Evolutionary conservation across 1,284 basidiomycete species (phyloP), one percentile per base, ranked within the genome.

Genomic region (Marasmius oreades): DNA sequence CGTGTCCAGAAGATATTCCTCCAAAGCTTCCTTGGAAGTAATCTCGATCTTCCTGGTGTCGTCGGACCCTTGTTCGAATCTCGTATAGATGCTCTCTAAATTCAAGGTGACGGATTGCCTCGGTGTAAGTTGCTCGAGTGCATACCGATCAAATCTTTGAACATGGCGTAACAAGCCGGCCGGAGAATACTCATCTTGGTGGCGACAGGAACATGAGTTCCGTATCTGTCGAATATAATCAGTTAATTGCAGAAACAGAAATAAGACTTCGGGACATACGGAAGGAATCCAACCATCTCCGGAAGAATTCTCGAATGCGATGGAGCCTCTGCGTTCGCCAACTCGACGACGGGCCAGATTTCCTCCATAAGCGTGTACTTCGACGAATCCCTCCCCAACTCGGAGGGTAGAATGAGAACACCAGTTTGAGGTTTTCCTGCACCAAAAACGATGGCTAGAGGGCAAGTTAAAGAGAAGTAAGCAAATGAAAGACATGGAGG

Each of bases 361-460:
- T 73, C 70, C 31, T 73, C 66, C 55, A 75, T 66, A 18, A 77
- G 67, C 55, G 77, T 71, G 43, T 71, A 66, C 20, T 67, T 64
- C 10, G 72, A 66, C 44, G 75, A 66, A 37, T 72, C 69, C 31
- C 71, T 73, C 1, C 70, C 76, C 0, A 71, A 62, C 12, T 79
- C 78, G 0, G 81, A 78, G 0, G 81, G 81, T n/a, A 84, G 70
- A 55, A 86, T 76, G 11, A 86, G 69, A 3, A 74, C 78, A 4
- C 84, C 85, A 5, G 77, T 72, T 57, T 81, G 79, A 4, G 81
- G 74, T 43, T 77, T 70, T 5, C 73, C 78, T 18, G 78, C 73
- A 6, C 85, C 85, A 51, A 86, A 86, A 47, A 87, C 77, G 60
- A 86, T 76, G 24, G 79, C 82, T 59, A 78, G 76, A 0, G 20